Evolutionary conservation across 768 basidiomycete species (phyloP).

Genomic region (Pleurotus salmoneostramineus): DNA sequence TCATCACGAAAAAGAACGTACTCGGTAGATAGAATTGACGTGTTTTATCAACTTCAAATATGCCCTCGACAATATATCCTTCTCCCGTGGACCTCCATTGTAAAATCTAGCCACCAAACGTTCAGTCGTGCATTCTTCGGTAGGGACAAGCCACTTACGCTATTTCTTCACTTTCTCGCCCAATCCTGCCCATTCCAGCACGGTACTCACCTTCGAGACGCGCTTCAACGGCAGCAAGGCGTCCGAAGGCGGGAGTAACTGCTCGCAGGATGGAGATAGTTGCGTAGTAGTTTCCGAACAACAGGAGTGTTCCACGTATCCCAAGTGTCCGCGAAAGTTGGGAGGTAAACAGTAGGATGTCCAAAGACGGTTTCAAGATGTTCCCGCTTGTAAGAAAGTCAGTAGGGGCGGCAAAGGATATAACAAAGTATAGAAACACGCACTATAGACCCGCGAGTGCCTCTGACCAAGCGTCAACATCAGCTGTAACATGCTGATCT

Average conservation of each 20-base stretch:
- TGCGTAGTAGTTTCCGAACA: constrained; percentile 83
- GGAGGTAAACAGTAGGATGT: constrained; percentile 87
- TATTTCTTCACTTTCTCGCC: constrained; percentile 88
- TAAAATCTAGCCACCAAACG: constrained; percentile 62
- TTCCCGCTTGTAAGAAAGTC: constrained; percentile 62
- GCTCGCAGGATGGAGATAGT: constrained; percentile 79
- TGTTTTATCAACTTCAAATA: constrained; percentile 83
- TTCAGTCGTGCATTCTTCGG: neutral
- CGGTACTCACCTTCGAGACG: constrained; percentile 90
- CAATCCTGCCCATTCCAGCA: constrained; percentile 80
- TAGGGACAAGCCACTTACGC: constrained; percentile 50
- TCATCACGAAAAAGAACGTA: constrained; percentile 17
- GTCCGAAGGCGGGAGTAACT: constrained; percentile 91
- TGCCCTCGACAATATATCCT: constrained; percentile 72
- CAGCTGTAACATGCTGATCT: constrained; percentile 92
- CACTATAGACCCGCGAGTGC: constrained; percentile 85
- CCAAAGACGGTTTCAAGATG: constrained; percentile 86
- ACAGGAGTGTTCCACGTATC: constrained; percentile 71
- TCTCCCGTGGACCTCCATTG: constrained; percentile 81
- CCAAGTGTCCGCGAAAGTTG: constrained; percentile 88
- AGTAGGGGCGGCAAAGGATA: neutral
- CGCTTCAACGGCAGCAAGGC: constrained; percentile 84
- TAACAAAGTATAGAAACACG: constrained; percentile 24
- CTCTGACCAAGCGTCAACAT: constrained; percentile 87
- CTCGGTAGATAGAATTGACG: constrained; percentile 90